Percentiles rank a stretch among this genome's conserved stretches.
Conservation (phyloP, 352 stramenopile genomes). For the Thalassiosira mediterranea region DNA sequence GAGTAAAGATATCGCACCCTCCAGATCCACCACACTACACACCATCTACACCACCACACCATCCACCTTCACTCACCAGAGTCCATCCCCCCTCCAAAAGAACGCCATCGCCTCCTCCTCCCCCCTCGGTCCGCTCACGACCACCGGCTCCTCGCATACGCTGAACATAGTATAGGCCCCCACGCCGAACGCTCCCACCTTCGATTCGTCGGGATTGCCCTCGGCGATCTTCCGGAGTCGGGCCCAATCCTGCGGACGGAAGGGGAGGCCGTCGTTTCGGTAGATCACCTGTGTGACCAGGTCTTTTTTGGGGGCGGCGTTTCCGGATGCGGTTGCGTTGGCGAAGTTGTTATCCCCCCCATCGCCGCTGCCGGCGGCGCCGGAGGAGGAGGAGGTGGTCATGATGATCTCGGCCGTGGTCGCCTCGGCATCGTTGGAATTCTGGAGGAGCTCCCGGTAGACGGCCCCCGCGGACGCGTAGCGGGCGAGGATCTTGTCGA, state of each 20-base stretch:
- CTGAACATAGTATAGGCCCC: conserved; percentile 84
- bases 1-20: no score
- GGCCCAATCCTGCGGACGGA: conserved; percentile 77
- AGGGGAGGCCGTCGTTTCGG: conserved; percentile 68
- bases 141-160: conserved; percentile 80
- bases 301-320: conserved; percentile 20
- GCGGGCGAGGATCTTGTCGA: conserved; percentile 84
- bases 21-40: no score
- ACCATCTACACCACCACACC: no score
- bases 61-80: conserved; percentile 72
- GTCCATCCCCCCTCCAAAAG: conserved; percentile 81
- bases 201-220: conserved; percentile 80
- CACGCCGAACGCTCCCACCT: conserved; percentile 84
- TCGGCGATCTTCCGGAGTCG: conserved; percentile 83
- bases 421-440: conserved; percentile 81
- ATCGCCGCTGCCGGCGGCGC: background rate
- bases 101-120: conserved; percentile 69
- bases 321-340: no score
- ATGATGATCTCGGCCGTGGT: conserved; percentile 81
- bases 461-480: conserved; percentile 77
- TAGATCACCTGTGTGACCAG: conserved; percentile 68
- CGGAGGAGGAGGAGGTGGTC: conserved; percentile 35
- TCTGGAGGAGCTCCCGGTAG: conserved; percentile 83
- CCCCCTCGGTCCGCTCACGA: conserved; percentile 59
- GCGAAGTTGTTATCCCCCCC: background rate